Conservation (phyloP, 1,139 yeast species). For the Suhomyces maxii region DNA sequence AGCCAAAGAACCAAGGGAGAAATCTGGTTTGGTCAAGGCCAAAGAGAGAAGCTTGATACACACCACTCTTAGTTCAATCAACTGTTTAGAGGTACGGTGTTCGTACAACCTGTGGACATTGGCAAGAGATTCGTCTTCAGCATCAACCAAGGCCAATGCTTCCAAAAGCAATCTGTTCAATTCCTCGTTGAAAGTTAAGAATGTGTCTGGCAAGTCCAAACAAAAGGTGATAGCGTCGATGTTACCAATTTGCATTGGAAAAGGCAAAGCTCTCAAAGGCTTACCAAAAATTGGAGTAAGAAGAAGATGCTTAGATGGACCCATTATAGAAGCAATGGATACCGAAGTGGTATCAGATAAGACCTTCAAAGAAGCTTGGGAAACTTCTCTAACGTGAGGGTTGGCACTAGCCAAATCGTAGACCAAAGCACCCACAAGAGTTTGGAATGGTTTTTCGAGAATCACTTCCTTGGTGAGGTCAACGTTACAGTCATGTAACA, state of each 20-base stretch:
- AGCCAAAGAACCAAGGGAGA: slow-evolving; percentile 74
- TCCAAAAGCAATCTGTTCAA: slow-evolving; percentile 80
- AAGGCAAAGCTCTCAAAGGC: slow-evolving; percentile 93
- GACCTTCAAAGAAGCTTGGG: slow-evolving; percentile 68
- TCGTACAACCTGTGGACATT: slow-evolving; percentile 85
- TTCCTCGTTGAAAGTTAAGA: slow-evolving; percentile 85
- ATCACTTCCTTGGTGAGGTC: slow-evolving; percentile 61
- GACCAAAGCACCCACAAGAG: slow-evolving; percentile 81
- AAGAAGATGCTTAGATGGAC: slow-evolving; percentile 78
- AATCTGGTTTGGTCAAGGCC: slow-evolving; percentile 81
- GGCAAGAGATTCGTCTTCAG: slow-evolving; percentile 93
- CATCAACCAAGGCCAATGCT: slow-evolving; percentile 92
- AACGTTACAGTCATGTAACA: slow-evolving; percentile 65
- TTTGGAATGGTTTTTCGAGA: slow-evolving; percentile 72
- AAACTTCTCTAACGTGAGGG: slow-evolving; percentile 75
- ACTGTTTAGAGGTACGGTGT: slow-evolving; percentile 82
- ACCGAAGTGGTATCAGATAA: slow-evolving; percentile 70
- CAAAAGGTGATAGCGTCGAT: slow-evolving; percentile 95
- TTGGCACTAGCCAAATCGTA: slow-evolving; percentile 92
- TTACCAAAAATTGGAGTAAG: slow-evolving; percentile 95
- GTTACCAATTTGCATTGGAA: slow-evolving; percentile 98
- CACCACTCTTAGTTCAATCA: slow-evolving; percentile 82
- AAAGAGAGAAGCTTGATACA: slow-evolving; percentile 82
- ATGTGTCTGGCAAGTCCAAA: slow-evolving; percentile 74
- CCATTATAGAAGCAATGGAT: slow-evolving; percentile 71